Base-by-base conservation (phyloP, 2,329 filamentous ascomycete species). In the Pseudogymnoascus sp. region DNA sequence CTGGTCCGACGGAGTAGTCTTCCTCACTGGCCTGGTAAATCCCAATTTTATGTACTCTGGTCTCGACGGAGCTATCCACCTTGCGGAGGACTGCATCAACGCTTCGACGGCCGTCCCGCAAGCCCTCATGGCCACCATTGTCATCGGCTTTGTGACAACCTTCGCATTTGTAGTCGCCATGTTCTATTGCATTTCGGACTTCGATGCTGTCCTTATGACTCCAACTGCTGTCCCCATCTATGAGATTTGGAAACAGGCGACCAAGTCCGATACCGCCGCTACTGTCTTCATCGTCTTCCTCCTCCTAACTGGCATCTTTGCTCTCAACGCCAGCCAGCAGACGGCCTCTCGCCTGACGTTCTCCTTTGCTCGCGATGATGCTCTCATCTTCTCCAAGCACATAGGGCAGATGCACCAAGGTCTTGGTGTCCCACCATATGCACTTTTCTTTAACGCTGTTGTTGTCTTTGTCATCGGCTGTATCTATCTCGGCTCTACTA, bases 381-480 rank as follows among this genome's bases (percentile, higher is more conserved):
- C 87, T 14, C 78, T 90, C 4, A 86, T 87, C 0, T 80, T 80
- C 37, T 87, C 84, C 10, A 75, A 72, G 1, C 74, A 86, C 67
- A 87, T 89, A 66, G 81, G 84, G 62, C 80, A 77, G 54, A 82
- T 90, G 1, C 84, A 90, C 69, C 77, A 80, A 0, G 78, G 73
- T 11, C 79, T 90, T 0, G 82, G 82, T 0, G 81, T 89, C 1
- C 88, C 88, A 0, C 74, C 91, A 14, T 88, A 90, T 68, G 81
- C 87, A 0, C 76, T 91, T 3, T 78, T 84, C 23, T 77, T 88
- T 60, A 88, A 86, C 1, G 77, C 82, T 0, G 75, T 72, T 5
- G 78, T 87, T 60, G 85, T 89, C 0, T 77, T 89, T 37, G 77
- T 90, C 18, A 89, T 90, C 64, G 87, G 88, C 0, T 80, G 82